Conservation (phyloP, 2,329 filamentous ascomycete genomes). For the Botrytis elliptica region DNA sequence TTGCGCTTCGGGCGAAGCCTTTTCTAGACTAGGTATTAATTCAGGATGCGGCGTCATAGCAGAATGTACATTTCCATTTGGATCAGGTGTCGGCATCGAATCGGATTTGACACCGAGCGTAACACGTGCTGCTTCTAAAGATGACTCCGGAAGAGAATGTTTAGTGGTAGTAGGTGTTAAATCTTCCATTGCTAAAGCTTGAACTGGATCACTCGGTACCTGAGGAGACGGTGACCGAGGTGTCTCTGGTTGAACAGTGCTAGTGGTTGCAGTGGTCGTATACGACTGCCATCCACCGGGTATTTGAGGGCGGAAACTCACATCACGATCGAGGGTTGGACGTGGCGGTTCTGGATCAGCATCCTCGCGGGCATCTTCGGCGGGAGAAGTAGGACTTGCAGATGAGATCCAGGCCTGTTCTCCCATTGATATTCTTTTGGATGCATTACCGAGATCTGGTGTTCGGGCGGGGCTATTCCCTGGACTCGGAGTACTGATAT, state of each 20-base stretch:
- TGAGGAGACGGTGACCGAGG: constrained; percentile 4
- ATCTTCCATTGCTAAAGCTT: constrained; percentile 29
- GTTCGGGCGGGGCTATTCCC: constrained; percentile 61
- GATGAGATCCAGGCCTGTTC: constrained; percentile 45
- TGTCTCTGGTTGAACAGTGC: constrained; percentile 21
- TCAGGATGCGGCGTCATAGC: constrained; percentile 31
- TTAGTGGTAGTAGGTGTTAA: constrained; percentile 34
- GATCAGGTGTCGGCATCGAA: constrained; percentile 31
- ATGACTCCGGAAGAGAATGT: constrained; percentile 27
- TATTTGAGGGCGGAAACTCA: constrained; percentile 36
- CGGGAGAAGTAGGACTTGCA: constrained; percentile 6
- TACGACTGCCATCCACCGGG: constrained; percentile 39
- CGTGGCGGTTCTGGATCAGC: constrained; percentile 23
- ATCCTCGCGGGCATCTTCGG: constrained; percentile 7
- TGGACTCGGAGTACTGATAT: constrained; percentile 56
- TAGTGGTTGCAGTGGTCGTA: constrained; percentile 30
- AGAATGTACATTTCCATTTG: constrained; percentile 31
- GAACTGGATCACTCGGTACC: constrained; percentile 21
- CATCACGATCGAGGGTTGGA: constrained; percentile 31
- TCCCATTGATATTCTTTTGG: constrained; percentile 42
- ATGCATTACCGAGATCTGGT: constrained; percentile 48
- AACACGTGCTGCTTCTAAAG: constrained; percentile 38
- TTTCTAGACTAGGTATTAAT: constrained; percentile 29
- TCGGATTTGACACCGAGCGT: constrained; percentile 28
- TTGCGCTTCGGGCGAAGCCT: constrained; percentile 30